Evolutionary conservation across 1,139 yeast species (phyloP).

Genomic region (Taphrina communis): DNA sequence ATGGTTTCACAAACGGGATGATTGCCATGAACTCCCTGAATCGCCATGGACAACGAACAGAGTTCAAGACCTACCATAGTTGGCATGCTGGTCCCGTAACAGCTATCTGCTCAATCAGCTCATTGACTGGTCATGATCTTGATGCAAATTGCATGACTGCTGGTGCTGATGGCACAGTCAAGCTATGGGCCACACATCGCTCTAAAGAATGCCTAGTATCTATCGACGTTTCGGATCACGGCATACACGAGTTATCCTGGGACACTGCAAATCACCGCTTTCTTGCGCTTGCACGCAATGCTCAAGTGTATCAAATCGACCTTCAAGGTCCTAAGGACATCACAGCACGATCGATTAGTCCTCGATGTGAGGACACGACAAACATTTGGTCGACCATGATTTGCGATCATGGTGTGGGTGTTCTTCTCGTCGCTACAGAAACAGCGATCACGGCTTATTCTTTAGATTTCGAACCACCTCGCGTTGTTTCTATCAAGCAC

Average conservation of each 20-base stretch:
- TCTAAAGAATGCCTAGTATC: background rate
- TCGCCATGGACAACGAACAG: constrained; percentile 8
- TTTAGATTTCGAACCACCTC: background rate
- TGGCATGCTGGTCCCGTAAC: constrained; percentile 25
- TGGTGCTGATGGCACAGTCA: constrained; percentile 17
- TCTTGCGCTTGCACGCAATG: background rate
- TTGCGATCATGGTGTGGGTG: constrained; percentile 3
- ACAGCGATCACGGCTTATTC: background rate
- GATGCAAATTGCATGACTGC: constrained; percentile 4
- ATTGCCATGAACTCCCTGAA: constrained; percentile 22
- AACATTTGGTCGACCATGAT: background rate
- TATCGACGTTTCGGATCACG: background rate
- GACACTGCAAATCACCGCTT: background rate
- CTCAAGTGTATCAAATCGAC: background rate
- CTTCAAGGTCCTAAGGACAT: background rate
- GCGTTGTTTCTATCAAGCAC: background rate
- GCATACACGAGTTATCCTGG: background rate
- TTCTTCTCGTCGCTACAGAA: background rate
- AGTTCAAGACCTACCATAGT: constrained; percentile 3
- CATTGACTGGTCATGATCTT: background rate
- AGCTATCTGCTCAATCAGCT: background rate
- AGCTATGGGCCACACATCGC: constrained; percentile 10
- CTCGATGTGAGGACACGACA: background rate
- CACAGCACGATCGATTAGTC: background rate
- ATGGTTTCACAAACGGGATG: constrained; percentile 27